phyloP scores from a whole-genome alignment of 2,329 filamentous ascomycete species.

The Colletotrichum paranaense region DNA sequence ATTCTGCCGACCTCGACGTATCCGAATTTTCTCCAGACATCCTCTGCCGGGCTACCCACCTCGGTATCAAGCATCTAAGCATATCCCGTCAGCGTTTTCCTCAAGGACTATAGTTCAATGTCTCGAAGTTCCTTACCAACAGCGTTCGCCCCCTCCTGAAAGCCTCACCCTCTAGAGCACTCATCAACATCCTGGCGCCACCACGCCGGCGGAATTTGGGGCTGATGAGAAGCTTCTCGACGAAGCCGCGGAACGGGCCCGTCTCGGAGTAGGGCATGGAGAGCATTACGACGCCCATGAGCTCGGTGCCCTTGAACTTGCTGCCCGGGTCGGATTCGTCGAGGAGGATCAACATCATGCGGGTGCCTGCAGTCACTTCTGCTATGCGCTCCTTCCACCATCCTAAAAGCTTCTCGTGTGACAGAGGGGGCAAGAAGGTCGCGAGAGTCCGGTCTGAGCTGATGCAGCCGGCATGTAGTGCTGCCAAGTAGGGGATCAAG shows the following conservation, averaged over 20 bases:
- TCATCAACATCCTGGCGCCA: conserved; percentile 63
- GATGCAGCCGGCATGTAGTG: conserved; percentile 70
- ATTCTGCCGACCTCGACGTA: conserved; percentile 67
- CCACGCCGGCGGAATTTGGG: conserved; percentile 62
- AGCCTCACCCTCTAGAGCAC: conserved; percentile 66
- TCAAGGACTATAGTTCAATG: background rate
- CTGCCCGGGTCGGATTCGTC: conserved; percentile 46
- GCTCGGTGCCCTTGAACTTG: conserved; percentile 54
- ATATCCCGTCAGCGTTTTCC: background rate
- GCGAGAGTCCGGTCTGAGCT: conserved; percentile 66
- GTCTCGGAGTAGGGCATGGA: conserved; percentile 64
- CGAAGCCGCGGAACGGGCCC: conserved; percentile 62
- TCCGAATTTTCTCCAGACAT: conserved; percentile 65
- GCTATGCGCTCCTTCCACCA: conserved; percentile 68
- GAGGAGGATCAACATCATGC: conserved; percentile 66
- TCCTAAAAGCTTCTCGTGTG: conserved; percentile 63
- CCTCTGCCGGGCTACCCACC: conserved; percentile 62
- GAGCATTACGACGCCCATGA: conserved; percentile 69
- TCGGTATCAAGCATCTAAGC: conserved; percentile 64
- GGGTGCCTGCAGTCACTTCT: conserved; percentile 56
- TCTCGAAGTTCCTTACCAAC: conserved; percentile 56
- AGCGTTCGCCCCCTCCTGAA: conserved; percentile 58
- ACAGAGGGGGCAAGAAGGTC: conserved; percentile 69
- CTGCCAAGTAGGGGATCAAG: conserved; percentile 66
- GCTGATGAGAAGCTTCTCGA: conserved; percentile 70